Evolutionary conservation across 148 eudicot species (phyloP).

Genomic region (Rhododendron molle): DNA sequence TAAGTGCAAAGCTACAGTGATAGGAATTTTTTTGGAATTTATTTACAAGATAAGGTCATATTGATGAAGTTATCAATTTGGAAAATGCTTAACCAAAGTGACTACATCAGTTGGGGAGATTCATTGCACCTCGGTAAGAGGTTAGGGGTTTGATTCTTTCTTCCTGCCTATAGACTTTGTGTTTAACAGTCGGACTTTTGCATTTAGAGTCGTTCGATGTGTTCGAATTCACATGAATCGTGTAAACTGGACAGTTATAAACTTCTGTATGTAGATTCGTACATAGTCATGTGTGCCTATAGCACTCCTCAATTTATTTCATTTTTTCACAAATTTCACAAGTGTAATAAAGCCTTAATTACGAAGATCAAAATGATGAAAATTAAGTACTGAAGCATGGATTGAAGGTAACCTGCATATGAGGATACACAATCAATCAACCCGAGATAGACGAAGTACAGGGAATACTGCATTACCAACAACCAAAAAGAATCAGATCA

Average conservation of each 20-base stretch:
- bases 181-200: not conserved
- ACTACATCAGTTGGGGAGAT: not conserved
- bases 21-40: constrained; percentile 10
- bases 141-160: constrained; percentile 15
- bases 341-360: not conserved
- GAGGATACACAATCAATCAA: constrained; percentile 83
- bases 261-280: too few species aligned
- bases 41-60: not conserved
- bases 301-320: not conserved
- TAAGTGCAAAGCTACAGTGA: constrained; percentile 1
- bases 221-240: not conserved
- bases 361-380: not conserved
- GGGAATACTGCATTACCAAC: constrained; percentile 64
- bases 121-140: not conserved
- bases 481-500: constrained; percentile 26
- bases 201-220: not conserved
- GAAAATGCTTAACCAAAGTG: constrained; percentile 5
- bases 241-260: not conserved
- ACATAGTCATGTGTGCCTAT: not conserved
- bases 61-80: constrained; percentile 5
- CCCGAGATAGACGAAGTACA: constrained; percentile 94
- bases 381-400: not conserved
- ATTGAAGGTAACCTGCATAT: constrained; percentile 60
- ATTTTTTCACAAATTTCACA: too few species aligned
- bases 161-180: not conserved